Conservation (phyloP, 2,329 filamentous ascomycete genomes). For the Exserohilum turcica region DNA sequence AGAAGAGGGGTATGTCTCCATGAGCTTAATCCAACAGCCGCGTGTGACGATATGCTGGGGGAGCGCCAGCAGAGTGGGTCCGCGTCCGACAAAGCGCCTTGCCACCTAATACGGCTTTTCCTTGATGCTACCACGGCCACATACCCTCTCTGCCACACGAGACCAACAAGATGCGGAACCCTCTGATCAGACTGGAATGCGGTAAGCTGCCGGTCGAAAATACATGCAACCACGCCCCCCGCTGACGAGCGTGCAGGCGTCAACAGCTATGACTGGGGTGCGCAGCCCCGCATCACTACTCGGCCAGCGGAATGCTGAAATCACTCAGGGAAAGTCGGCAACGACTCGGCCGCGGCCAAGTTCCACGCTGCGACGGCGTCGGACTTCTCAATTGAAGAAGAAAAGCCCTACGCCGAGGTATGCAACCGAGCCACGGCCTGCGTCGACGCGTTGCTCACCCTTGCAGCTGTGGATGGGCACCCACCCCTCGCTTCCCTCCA, state of each 20-base stretch:
- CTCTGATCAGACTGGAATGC: slow-evolving; percentile 82
- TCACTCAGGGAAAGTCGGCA: slow-evolving; percentile 76
- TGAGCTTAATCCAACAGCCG: slow-evolving; percentile 29
- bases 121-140: slow-evolving; percentile 15
- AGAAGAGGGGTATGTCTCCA: slow-evolving; percentile 26
- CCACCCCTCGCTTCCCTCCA: slow-evolving; percentile 93
- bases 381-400: slow-evolving; percentile 76
- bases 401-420: slow-evolving; percentile 95
- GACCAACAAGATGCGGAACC: slow-evolving; percentile 58
- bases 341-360: slow-evolving; percentile 82
- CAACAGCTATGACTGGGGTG: slow-evolving; percentile 98
- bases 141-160: not conserved
- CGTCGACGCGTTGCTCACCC: slow-evolving; percentile 24
- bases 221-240: not conserved
- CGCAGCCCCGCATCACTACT: slow-evolving; percentile 37
- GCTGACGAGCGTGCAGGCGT: slow-evolving; percentile 66
- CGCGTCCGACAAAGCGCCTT: slow-evolving; percentile 22
- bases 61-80: slow-evolving; percentile 16
- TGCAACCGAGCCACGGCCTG: not conserved
- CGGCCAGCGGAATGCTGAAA: slow-evolving; percentile 33
- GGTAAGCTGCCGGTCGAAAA: slow-evolving; percentile 51
- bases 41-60: slow-evolving; percentile 25
- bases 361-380: slow-evolving; percentile 85
- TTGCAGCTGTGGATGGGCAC: slow-evolving; percentile 98
- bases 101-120: slow-evolving; percentile 12